Evolutionary conservation across 2,329 filamentous ascomycete species (phyloP).

Genomic region (Metarhizium anisopliae): DNA sequence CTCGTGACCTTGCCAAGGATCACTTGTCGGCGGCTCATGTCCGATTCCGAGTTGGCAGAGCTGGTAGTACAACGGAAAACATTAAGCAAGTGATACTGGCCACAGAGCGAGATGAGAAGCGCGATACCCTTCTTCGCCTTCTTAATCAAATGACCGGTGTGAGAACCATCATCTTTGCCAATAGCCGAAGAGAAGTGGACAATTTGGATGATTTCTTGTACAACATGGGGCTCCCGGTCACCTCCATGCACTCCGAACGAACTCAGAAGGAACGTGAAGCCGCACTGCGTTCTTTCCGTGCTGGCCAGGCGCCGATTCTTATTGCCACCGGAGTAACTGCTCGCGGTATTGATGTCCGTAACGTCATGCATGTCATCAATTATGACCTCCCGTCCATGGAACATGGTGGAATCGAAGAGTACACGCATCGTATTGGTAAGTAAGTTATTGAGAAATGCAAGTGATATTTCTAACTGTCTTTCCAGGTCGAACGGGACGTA

Average conservation of each 20-base stretch:
- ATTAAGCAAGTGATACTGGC: slow-evolving; percentile 71
- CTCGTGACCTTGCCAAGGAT: slow-evolving; percentile 66
- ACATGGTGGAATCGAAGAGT: slow-evolving; percentile 87
- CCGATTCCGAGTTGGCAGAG: slow-evolving; percentile 77
- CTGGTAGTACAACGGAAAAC: slow-evolving; percentile 73
- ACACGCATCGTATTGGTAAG: slow-evolving; percentile 86
- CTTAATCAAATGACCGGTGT: slow-evolving; percentile 61
- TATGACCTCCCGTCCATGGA: slow-evolving; percentile 69
- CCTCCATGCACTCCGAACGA: slow-evolving; percentile 80
- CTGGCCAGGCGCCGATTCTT: slow-evolving; percentile 66
- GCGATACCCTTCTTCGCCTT: slow-evolving; percentile 60
- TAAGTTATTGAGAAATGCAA: background rate
- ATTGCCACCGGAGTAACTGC: slow-evolving; percentile 80
- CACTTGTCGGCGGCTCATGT: slow-evolving; percentile 68
- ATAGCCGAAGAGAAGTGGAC: slow-evolving; percentile 69
- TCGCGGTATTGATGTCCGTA: slow-evolving; percentile 80
- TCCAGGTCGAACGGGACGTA: slow-evolving; percentile 81
- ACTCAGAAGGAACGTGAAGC: slow-evolving; percentile 90
- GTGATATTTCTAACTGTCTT: background rate
- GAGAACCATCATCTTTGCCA: slow-evolving; percentile 85
- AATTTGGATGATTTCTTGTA: slow-evolving; percentile 81
- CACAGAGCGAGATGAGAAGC: slow-evolving; percentile 59
- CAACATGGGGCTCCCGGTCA: slow-evolving; percentile 70
- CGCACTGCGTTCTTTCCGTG: slow-evolving; percentile 76
- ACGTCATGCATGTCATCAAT: slow-evolving; percentile 88